phyloP scores from a whole-genome alignment of 345 rosid genomes.

The Arabidopsis suecica region DNA sequence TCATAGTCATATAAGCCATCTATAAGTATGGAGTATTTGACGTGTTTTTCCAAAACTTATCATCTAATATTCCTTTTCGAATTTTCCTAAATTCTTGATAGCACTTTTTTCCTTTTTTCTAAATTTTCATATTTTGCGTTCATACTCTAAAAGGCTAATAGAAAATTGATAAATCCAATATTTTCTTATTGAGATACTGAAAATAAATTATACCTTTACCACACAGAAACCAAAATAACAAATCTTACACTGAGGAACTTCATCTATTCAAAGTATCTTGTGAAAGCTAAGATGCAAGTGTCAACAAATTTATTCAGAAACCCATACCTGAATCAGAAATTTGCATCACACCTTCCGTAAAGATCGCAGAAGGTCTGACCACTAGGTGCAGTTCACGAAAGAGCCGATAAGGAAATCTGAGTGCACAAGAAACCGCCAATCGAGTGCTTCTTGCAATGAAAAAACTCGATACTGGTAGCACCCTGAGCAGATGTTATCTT shows the following conservation, averaged over 20 bases:
- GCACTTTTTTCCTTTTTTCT: not conserved
- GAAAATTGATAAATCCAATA: not conserved
- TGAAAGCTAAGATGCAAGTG: not conserved
- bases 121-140: constrained; percentile 24
- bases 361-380: constrained; percentile 49
- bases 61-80: constrained; percentile 11
- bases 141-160: not conserved
- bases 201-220: not conserved
- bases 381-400: constrained; percentile 93
- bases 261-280: not conserved
- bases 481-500: constrained; percentile 61
- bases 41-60: constrained; percentile 43
- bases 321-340: constrained; percentile 62
- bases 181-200: not conserved
- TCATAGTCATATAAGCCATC: constrained; percentile 41
- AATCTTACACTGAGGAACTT: not conserved
- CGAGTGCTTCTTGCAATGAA: constrained; percentile 84
- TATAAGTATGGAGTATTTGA: constrained; percentile 49
- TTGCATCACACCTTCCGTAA: constrained; percentile 66
- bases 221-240: not conserved
- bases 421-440: constrained; percentile 77
- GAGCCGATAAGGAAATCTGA: constrained; percentile 79
- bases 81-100: constrained; percentile 21
- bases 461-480: constrained; percentile 63
- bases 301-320: constrained; percentile 51